phyloP scores from a whole-genome alignment of 2,329 filamentous ascomycete species.

The Fusarium sp. region DNA sequence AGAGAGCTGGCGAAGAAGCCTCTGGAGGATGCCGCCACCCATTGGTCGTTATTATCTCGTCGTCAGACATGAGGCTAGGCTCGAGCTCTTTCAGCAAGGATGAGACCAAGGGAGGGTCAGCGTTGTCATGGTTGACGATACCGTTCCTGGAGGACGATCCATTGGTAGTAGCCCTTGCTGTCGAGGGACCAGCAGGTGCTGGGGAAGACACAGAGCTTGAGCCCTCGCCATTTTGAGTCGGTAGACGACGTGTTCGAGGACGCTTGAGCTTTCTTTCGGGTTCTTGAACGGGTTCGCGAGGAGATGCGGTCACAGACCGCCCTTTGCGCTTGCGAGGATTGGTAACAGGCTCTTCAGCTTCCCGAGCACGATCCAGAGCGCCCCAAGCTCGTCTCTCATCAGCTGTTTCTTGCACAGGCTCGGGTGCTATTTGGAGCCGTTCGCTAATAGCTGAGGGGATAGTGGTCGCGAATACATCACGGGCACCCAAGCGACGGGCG shows the following conservation, averaged over 20 bases:
- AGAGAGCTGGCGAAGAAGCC: slow-evolving; percentile 72
- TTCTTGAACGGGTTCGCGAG: slow-evolving; percentile 74
- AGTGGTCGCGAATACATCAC: slow-evolving; percentile 76
- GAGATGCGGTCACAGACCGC: slow-evolving; percentile 77
- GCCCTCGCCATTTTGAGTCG: slow-evolving; percentile 60
- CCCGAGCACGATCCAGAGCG: slow-evolving; percentile 86
- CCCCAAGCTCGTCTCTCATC: slow-evolving; percentile 92
- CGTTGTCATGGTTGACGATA: slow-evolving; percentile 48
- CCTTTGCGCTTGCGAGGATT: slow-evolving; percentile 79
- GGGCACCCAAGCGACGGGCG: slow-evolving; percentile 82
- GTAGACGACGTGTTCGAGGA: slow-evolving; percentile 80
- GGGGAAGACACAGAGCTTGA: slow-evolving; percentile 58
- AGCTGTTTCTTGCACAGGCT: slow-evolving; percentile 73
- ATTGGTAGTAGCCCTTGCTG: slow-evolving; percentile 37
- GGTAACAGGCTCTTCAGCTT: slow-evolving; percentile 68
- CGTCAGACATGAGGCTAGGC: slow-evolving; percentile 69
- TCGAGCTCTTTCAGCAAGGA: slow-evolving; percentile 92
- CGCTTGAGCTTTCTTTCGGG: slow-evolving; percentile 89
- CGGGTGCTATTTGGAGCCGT: slow-evolving; percentile 69
- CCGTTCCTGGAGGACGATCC: slow-evolving; percentile 44
- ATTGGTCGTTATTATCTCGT: slow-evolving; percentile 57
- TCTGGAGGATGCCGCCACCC: slow-evolving; percentile 52
- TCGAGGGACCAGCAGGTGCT: slow-evolving; percentile 49
- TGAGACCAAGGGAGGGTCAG: slow-evolving; percentile 83
- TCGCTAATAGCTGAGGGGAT: slow-evolving; percentile 70